A percentile compares a stretch with the other conserved stretches of the same genome.
phyloP scores from a whole-genome alignment of 768 basidiomycete genomes.

The Calocybe gangraenosa region DNA sequence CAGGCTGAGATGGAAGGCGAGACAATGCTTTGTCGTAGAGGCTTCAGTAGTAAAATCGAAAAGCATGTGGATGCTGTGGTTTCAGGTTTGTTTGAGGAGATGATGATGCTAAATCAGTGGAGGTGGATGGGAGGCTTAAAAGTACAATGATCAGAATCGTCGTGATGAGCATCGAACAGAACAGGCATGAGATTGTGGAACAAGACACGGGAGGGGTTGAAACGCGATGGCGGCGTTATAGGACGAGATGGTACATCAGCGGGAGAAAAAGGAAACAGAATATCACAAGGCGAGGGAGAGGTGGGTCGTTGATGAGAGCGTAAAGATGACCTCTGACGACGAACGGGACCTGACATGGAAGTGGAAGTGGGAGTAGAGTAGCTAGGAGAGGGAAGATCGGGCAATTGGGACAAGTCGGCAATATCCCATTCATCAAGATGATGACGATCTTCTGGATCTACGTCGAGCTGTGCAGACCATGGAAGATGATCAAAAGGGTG shows the following conservation, averaged over 20 bases:
- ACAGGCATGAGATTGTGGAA: constrained; percentile 66
- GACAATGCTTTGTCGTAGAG: too few species aligned
- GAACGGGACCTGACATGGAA: constrained; percentile 48
- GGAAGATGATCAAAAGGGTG: constrained; percentile 59
- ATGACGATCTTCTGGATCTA: constrained; percentile 30
- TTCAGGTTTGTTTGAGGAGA: too few species aligned
- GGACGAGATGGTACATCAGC: constrained; percentile 11
- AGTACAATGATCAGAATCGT: constrained; percentile 28
- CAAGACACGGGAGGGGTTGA: constrained; percentile 44
- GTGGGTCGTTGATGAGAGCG: constrained; percentile 21
- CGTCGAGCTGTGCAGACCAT: constrained; percentile 61
- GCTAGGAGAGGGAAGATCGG: constrained; percentile 19
- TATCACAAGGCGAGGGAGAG: constrained; percentile 12
- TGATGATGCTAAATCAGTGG: constrained; percentile 1
- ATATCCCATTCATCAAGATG: constrained; percentile 45
- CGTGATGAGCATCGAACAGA: constrained; percentile 30
- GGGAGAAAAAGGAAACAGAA: constrained; percentile 12
- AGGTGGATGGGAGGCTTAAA: constrained; percentile 19
- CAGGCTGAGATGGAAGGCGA: too few species aligned
- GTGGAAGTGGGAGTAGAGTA: constrained; percentile 1
- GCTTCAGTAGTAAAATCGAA: too few species aligned
- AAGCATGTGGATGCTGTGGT: too few species aligned
- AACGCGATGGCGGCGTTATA: constrained; percentile 31
- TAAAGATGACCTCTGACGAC: constrained; percentile 50
- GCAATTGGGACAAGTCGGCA: constrained; percentile 64